Evolutionary conservation across 164 flowering plant species (phyloP).

Genomic region (Magnolia sinica): DNA sequence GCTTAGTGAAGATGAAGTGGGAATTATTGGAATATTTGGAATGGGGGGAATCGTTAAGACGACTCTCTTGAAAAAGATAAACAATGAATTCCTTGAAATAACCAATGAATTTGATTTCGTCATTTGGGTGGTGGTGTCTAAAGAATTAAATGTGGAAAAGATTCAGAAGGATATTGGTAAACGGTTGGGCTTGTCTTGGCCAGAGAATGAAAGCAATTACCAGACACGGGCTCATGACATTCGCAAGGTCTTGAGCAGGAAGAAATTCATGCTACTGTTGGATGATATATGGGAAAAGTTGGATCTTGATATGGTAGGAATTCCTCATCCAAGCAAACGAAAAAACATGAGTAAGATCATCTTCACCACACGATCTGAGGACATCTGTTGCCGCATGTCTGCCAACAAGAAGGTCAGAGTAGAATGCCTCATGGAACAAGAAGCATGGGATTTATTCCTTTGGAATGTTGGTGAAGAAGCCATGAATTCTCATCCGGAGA

Average conservation of each 20-base stretch:
- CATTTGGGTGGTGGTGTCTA: too few relatives aligned
- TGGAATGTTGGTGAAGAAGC: constrained; percentile 5
- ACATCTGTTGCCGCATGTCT: constrained; percentile 2
- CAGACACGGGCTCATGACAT: background rate
- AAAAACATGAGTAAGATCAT: constrained; percentile 4
- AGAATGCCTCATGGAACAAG: background rate
- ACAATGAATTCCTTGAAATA: too few relatives aligned
- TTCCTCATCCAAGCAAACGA: background rate
- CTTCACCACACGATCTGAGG: constrained; percentile 10
- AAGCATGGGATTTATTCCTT: constrained; percentile 6
- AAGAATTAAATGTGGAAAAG: too few relatives aligned
- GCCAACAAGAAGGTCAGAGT: constrained; percentile 7
- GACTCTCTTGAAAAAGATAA: too few relatives aligned
- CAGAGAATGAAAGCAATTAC: too few relatives aligned
- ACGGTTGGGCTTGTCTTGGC: too few relatives aligned
- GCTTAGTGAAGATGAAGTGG: background rate
- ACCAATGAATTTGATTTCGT: too few relatives aligned
- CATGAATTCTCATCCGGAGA: background rate
- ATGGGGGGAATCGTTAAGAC: too few relatives aligned
- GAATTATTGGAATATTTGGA: too few relatives aligned
- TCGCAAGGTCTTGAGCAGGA: background rate
- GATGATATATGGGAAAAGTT: constrained; percentile 16
- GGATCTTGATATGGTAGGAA: background rate
- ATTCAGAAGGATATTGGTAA: too few relatives aligned
- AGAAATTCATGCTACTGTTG: constrained; percentile 8